Base-by-base conservation (phyloP, 176 grass and related monocot genomes). In the Oryza glaberrima region DNA sequence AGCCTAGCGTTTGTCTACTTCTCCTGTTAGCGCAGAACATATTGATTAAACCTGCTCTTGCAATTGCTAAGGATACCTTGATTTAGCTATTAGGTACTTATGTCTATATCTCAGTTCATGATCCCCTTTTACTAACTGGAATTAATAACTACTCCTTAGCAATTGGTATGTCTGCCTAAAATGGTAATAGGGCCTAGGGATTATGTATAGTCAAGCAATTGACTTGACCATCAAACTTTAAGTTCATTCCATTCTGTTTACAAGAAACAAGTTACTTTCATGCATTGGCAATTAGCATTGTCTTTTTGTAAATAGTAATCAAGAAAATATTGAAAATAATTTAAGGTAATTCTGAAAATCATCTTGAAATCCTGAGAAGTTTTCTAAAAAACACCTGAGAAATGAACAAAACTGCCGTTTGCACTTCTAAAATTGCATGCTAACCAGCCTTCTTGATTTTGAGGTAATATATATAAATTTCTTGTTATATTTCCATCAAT, bases 391-490 rank as follows among this genome's bases (percentile, higher is more conserved):
- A 61, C 54, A 58, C 15, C 51, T 56, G 4, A 56, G 16, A 16
- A 44, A 44, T 20, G 38, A 71, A 44, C 69, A 47, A 72, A 72
- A 45, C 19, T 43, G 40, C 12, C 6, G 14, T 72, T 11, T 23
- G 11, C 36, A 23, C 38, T 45, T 72, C 5, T 73, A 73, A 23
- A 47, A 7, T 47, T 73, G 23, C 45, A 52, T 28, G 43, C 25
- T 51, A 75, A 63, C 44, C 2, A 41, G 16, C 44, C 30, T 20
- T 83, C 43, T 51, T 26, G 43, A 75, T 66, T 75, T 75, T 75
- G 6, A 75, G 51, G 36, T 52, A 19, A n/a, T 49, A 17, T 22
- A n/a, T 49, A 17, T 22, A 60, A 45, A 19, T 51, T 47, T 65
- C 6, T 36, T 30, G 56, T 75, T 17, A 49, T 51, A 11, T 70